phyloP scores from a whole-genome alignment of 75 land plant species.

The Pinus albicaulis region DNA sequence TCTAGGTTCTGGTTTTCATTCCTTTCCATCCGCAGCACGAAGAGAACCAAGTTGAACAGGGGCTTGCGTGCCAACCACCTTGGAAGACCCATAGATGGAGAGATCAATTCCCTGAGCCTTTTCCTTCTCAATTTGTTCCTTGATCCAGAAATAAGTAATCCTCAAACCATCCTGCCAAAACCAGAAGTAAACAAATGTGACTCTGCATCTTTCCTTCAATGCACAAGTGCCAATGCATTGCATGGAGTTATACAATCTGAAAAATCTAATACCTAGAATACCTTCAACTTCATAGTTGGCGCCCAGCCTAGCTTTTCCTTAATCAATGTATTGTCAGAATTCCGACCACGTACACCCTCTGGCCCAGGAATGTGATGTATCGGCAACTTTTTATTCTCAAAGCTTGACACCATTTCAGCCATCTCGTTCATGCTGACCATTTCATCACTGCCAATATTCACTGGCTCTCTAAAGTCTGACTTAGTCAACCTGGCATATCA shows the following conservation, averaged over 20 bases:
- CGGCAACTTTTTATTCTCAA: conserved; percentile 81
- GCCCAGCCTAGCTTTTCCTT: conserved; percentile 98
- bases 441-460: conserved; percentile 96
- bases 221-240: not conserved
- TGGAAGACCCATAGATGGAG: conserved; percentile 65
- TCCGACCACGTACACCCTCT: conserved; percentile 92
- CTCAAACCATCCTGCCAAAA: conserved; percentile 71
- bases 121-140: conserved; percentile 87
- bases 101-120: conserved; percentile 57
- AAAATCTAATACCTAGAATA: conserved; percentile 1
- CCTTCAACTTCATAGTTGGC: conserved; percentile 90
- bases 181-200: conserved; percentile 1
- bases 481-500: conserved; percentile 73
- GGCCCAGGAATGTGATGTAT: conserved; percentile 96
- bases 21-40: conserved; percentile 86
- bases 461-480: conserved; percentile 96
- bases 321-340: conserved; percentile 92
- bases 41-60: conserved; percentile 90
- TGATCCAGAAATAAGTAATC: conserved; percentile 91
- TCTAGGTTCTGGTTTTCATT: conserved; percentile 1
- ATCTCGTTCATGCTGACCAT: conserved; percentile 99
- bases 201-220: conserved; percentile 12
- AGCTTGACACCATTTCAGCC: conserved; percentile 91
- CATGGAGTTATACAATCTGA: not conserved
- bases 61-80: conserved; percentile 88